phyloP scores from a whole-genome alignment of 176 grass and related monocot species.

The Oryza meyeriana region DNA sequence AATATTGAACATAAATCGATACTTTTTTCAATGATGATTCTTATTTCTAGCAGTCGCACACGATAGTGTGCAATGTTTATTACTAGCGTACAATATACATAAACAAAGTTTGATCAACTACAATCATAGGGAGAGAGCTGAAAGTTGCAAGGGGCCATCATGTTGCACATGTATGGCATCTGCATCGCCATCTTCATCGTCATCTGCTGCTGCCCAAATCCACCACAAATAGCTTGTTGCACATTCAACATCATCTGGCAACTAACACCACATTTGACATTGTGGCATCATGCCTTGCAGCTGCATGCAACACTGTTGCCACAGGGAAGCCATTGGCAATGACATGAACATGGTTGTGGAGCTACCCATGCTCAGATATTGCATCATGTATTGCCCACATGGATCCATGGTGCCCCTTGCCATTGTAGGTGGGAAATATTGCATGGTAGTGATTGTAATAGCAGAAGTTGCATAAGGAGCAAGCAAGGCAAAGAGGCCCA shows the following conservation, averaged over 20 bases:
- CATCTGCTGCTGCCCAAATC: not conserved
- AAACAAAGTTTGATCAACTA: not conserved
- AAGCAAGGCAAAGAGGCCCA: not conserved
- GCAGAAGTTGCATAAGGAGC: not conserved
- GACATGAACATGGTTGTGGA: not conserved
- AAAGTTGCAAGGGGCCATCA: not conserved
- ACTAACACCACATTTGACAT: not conserved
- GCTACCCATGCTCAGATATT: not conserved
- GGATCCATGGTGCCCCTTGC: not conserved
- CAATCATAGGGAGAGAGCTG: not conserved
- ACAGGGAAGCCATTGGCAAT: not conserved
- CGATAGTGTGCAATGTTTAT: not conserved
- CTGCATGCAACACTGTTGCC: not conserved
- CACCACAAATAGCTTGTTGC: not conserved
- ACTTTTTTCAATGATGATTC: not conserved
- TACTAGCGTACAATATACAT: not conserved
- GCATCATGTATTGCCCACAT: not conserved
- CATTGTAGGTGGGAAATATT: not conserved
- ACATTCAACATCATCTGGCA: not conserved
- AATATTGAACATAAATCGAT: not conserved
- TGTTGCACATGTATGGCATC: not conserved
- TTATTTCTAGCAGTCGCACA: not conserved
- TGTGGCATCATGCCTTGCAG: not conserved
- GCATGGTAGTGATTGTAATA: not conserved
- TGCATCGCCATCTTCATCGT: not conserved